Percentiles rank a stretch among this genome's conserved stretches.
Conservation (phyloP, 805 yeast species). For the Kodamaea nitidulidarum region DNA sequence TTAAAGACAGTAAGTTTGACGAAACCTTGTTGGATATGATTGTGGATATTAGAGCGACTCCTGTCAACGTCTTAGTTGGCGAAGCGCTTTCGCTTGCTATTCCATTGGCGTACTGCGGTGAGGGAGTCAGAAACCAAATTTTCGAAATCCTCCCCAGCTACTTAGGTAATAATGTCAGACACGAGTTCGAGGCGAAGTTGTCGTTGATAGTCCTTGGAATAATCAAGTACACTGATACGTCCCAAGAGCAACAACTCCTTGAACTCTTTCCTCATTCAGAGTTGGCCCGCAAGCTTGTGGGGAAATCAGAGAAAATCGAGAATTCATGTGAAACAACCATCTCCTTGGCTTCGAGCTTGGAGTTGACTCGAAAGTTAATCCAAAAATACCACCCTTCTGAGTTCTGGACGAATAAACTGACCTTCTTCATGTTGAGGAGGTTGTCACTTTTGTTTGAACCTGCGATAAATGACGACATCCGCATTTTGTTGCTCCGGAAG, state of each 20-base stretch:
- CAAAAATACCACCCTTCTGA: constrained; percentile 16
- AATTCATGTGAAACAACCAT: constrained; percentile 14
- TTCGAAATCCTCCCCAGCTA: constrained; percentile 15
- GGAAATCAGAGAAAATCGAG: constrained; percentile 9
- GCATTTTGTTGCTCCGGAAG: constrained; percentile 25
- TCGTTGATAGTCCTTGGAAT: constrained; percentile 34
- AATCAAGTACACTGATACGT: constrained; percentile 38
- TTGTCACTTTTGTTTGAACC: constrained; percentile 21
- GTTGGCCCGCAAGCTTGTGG: constrained; percentile 8
- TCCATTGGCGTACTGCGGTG: constrained; percentile 40
- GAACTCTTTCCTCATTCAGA: constrained; percentile 9
- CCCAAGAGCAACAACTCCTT: constrained; percentile 20
- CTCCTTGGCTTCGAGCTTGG: constrained; percentile 24
- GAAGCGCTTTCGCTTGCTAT: constrained; percentile 38
- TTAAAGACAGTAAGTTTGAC: constrained; percentile 13
- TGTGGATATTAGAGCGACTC: constrained; percentile 14
- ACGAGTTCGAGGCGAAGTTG: constrained; percentile 22
- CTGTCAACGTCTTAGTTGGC: constrained; percentile 17
- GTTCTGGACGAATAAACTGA: constrained; percentile 33
- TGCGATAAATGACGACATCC: constrained; percentile 20
- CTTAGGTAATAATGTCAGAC: constrained; percentile 19
- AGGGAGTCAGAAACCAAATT: constrained; percentile 34
- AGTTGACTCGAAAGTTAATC: constrained; percentile 22
- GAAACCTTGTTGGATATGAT: constrained; percentile 11
- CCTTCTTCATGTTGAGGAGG: constrained; percentile 38